Base-by-base conservation (phyloP, 148 eudicot genomes). In the Camellia japonica region DNA sequence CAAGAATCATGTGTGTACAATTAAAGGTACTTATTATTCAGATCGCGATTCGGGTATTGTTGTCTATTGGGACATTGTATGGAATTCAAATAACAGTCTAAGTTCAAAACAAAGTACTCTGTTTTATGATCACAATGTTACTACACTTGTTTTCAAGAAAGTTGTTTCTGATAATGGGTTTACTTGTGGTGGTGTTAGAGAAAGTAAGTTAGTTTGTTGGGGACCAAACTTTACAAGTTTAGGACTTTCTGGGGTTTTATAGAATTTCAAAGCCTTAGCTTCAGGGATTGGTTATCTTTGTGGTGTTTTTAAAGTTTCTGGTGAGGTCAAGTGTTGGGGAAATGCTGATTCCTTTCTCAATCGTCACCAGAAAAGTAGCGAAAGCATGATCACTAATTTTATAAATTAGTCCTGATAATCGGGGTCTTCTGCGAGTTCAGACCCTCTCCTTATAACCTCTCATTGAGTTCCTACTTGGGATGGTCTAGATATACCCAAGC, bases 101-200 rank as follows among this genome's bases (percentile, higher is more conserved):
- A 82, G 58, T 20, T 80, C 96, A 3, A 73, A 81, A 74, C 90
- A 93, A 84, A 91, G 90, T 80, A n/a, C 77, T 78, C 81, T 85
- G 88, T 95, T 89, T 81, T 85, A 83, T 80, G 87, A 90, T 85
- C 89, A 86, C 62, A 66, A 68, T 47, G 62, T 87, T 6, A 82
- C 80, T 67, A 47, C 60, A 62, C 78, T 87, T 61, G 80, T 78
- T 71, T 88, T 93, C 52, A 85, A 79, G 13, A 84, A 79, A 20
- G 80, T 96, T 68, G 93, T 92, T 84, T 92, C 99, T 13, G 99
- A 98, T 19, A 92, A 92, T 11, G 99, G 94, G 51, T 96, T 96
- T 71, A 91, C 85, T 70, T 95, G 99, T 80, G 99, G 97, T 7
- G 81, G 63, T 19, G 41, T 83, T 47, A 83, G 74, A 43, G 86